Percentiles rank a stretch among this genome's conserved stretches.
phyloP scores from a whole-genome alignment of 192 early-diverging fungal species.

The Coemansia sp. region DNA sequence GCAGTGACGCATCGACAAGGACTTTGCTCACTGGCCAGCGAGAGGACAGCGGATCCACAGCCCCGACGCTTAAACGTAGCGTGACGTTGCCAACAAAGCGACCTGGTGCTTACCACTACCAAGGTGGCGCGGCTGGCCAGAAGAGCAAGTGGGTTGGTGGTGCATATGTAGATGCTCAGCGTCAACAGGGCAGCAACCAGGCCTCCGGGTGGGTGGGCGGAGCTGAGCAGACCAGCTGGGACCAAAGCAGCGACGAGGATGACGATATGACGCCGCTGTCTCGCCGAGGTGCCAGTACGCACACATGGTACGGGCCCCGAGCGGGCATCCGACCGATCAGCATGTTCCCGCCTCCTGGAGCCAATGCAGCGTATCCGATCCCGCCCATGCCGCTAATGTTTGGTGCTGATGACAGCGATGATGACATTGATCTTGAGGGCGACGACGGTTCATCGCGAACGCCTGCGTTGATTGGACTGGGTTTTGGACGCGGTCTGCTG shows the following conservation, averaged over 20 bases:
- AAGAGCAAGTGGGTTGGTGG: conserved; percentile 45
- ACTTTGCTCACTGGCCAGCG: conserved; percentile 30
- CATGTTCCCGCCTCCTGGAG: conserved; percentile 40
- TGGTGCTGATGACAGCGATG: conserved; percentile 62
- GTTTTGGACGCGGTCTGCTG: conserved; percentile 13
- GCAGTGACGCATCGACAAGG: conserved; percentile 34
- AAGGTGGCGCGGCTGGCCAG: conserved; percentile 14
- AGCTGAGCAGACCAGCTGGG: conserved; percentile 37
- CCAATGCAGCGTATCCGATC: conserved; percentile 20
- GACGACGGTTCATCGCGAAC: conserved; percentile 61
- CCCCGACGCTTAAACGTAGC: conserved; percentile 41
- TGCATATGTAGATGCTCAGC: conserved; percentile 19
- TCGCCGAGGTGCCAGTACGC: conserved; percentile 31
- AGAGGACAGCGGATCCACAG: conserved; percentile 23
- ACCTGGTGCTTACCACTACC: conserved; percentile 10
- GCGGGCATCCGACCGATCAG: conserved; percentile 43
- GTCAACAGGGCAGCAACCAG: conserved; percentile 15
- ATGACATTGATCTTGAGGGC: conserved; percentile 67
- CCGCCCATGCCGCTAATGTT: conserved; percentile 56
- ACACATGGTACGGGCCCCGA: conserved; percentile 53
- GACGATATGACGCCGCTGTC: conserved; percentile 17
- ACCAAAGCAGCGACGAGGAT: conserved; percentile 43
- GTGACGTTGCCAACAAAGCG: conserved; percentile 49
- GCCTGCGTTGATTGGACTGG: conserved; percentile 35
- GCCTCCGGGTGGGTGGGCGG: conserved; percentile 36